Evolutionary conservation across 495 filamentous ascomycete species (phyloP), one percentile per base, ranked within the genome.

Genomic region (Xylaria curta): DNA sequence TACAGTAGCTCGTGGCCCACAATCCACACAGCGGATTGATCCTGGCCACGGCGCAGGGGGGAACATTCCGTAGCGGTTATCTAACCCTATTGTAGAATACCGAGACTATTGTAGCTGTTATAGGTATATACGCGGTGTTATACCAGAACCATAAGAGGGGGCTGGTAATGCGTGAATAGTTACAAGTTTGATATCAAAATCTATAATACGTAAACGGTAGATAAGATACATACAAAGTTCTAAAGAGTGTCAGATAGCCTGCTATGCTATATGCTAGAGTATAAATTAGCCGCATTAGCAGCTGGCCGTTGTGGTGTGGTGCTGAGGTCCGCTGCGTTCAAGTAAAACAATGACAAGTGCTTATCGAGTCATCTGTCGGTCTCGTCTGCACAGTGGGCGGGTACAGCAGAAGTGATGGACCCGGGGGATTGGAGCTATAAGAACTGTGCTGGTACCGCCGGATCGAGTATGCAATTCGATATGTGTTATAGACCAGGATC

Each of bases 341-440:
- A 66, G 63, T 51, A 33, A 53, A 66, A 51, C 26, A 51, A 26
- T 56, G 47, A 31, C 65, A 67, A 47, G 26, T 63, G 53, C 68
- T 54, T 63, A 63, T 53, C 68, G 26, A 63, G 58, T 53, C 49
- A 67, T 42, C 65, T 67, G 65, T 67, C 56, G 49, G 65, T 28
- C 65, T 67, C 65, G 65, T 67, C 49, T 67, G 49, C 63, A 53
- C 61, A 28, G 40, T 38, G 26, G 46, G 63, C 65, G 65, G 49
- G 65, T 54, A 56, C 65, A 54, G 24, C 36, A 67, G 49, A 33
- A 67, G 60, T 70, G 58, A 70, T 63, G 44, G 68, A 70, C 68
- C 68, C 68, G 68, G 56, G 67, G 67, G 58, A 62, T 62, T 54
- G 68, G 68, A 70, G 68, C 65, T 51, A 56, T 67, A 54, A 56